Evolutionary conservation across 495 filamentous ascomycete genomes (phyloP).

Genomic region (Ascobolus immersus): DNA sequence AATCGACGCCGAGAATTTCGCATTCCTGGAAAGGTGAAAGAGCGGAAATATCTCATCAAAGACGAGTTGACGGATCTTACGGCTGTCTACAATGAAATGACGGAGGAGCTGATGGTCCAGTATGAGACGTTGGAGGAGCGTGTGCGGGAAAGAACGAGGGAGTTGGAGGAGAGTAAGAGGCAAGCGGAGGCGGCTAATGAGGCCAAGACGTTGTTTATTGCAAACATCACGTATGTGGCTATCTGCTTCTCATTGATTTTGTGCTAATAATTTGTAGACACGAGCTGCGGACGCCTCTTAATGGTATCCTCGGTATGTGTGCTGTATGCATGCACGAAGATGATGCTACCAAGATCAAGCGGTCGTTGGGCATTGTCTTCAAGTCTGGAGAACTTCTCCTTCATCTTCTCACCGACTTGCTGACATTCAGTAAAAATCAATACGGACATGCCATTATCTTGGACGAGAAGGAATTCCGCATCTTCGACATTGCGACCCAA

Average conservation of each 20-base stretch:
- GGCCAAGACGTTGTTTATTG: constrained; percentile 85
- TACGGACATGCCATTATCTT: constrained; percentile 52
- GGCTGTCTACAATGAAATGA: constrained; percentile 77
- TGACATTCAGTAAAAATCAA: constrained; percentile 86
- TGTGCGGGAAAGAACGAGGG: constrained; percentile 53
- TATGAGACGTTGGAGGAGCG: constrained; percentile 63
- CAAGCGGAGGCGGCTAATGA: constrained; percentile 80
- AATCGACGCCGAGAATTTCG: constrained; percentile 36
- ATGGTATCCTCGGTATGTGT: constrained; percentile 82
- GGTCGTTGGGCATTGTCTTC: constrained; percentile 62
- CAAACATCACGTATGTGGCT: constrained; percentile 94
- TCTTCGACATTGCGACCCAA: constrained; percentile 57
- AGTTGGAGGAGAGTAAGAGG: constrained; percentile 60
- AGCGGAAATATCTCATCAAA: constrained; percentile 45
- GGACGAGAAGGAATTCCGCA: constrained; percentile 54
- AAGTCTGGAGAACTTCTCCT: constrained; percentile 71
- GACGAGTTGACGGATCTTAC: constrained; percentile 80
- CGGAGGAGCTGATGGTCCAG: constrained; percentile 65
- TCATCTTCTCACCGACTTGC: constrained; percentile 67
- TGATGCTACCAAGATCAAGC: constrained; percentile 46
- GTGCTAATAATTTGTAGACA: too few species aligned
- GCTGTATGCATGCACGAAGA: constrained; percentile 79
- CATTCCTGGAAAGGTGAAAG: constrained; percentile 57
- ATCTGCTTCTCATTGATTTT: too few species aligned
- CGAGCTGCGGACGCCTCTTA: constrained; percentile 75